phyloP scores from a whole-genome alignment of 345 rosid genomes.

The Corchorus olitorius region DNA sequence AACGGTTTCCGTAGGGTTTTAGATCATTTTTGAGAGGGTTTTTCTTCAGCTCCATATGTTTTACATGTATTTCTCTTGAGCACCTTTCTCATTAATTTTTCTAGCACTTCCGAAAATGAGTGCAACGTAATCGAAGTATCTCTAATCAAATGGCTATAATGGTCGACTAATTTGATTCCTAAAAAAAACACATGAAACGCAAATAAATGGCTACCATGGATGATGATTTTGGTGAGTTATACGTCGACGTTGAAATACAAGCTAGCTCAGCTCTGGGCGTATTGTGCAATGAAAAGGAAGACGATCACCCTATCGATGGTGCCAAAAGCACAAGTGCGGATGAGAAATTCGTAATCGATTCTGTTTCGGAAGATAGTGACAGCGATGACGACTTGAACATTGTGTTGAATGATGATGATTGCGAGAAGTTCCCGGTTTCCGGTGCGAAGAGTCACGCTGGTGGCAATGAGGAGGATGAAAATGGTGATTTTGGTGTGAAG shows the following conservation, averaged over 20 bases:
- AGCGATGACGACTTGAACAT: constrained; percentile 73
- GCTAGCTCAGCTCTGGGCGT: constrained; percentile 32
- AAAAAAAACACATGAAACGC: background rate
- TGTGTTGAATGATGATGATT: constrained; percentile 62
- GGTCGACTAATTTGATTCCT: background rate
- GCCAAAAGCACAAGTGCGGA: background rate
- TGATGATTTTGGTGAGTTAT: constrained; percentile 68
- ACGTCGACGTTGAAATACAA: constrained; percentile 49
- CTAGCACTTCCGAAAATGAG: too few relatives aligned
- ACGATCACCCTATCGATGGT: background rate
- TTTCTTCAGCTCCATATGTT: too few relatives aligned
- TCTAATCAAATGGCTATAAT: too few relatives aligned
- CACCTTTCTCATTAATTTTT: too few relatives aligned
- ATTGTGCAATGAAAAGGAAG: constrained; percentile 27
- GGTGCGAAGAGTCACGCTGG: constrained; percentile 17
- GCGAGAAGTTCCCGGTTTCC: constrained; percentile 23
- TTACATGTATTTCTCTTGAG: too few relatives aligned
- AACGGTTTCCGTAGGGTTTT: too few relatives aligned
- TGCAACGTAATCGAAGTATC: too few relatives aligned
- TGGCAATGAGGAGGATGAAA: constrained; percentile 20
- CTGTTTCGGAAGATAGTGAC: constrained; percentile 39
- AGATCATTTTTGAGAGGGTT: too few relatives aligned
- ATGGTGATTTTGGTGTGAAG: background rate
- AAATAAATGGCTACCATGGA: constrained; percentile 46
- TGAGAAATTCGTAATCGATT: constrained; percentile 13